Percentiles rank a stretch among this genome's conserved stretches.
Conservation (phyloP, 169 alveolate genomes). For the Amoebophrya sp. region DNA sequence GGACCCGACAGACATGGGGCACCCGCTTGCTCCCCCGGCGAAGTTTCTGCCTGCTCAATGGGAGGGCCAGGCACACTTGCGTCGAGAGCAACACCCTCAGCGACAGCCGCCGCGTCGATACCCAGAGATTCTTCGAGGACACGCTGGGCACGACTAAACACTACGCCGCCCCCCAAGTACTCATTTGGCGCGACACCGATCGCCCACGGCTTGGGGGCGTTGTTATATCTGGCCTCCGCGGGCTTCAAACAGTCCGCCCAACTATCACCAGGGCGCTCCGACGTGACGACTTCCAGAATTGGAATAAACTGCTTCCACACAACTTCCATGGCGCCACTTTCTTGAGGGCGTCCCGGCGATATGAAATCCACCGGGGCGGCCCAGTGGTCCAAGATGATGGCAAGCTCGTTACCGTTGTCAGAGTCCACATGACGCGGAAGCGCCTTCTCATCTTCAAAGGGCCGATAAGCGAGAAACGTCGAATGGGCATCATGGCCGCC, state of each 20-base stretch:
- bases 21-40: neutral
- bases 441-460: neutral
- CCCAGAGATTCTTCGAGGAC: neutral
- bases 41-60: neutral
- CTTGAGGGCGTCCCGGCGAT: neutral
- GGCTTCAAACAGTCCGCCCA: neutral
- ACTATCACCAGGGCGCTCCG: neutral
- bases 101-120: neutral
- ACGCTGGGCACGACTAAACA: neutral
- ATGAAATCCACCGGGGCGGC: neutral
- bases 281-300: neutral
- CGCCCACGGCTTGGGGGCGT: neutral
- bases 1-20: neutral
- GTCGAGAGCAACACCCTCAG: neutral
- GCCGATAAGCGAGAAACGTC: neutral
- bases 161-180: neutral
- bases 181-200: neutral
- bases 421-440: neutral
- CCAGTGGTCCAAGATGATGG: neutral
- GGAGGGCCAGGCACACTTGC: neutral
- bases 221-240: neutral
- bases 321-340: neutral
- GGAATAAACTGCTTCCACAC: neutral
- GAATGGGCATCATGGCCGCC: neutral
- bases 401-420: neutral